phyloP scores from a whole-genome alignment of 306 rosid genomes.

The Medicago arabica region DNA sequence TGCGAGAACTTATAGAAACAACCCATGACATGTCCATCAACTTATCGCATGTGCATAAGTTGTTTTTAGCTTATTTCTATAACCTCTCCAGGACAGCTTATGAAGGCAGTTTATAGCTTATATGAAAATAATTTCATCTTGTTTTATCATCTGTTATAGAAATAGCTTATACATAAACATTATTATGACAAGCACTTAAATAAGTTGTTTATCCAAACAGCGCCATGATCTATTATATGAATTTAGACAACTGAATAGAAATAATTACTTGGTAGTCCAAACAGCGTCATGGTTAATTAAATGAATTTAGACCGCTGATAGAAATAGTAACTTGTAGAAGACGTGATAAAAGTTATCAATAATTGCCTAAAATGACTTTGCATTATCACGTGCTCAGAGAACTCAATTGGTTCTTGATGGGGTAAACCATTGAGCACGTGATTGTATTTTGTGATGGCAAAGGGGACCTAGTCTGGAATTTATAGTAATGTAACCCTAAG shows the following conservation, averaged over 20 bases:
- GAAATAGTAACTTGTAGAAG: background rate
- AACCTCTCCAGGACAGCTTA: too few species aligned
- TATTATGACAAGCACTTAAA: too few species aligned
- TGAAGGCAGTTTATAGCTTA: background rate
- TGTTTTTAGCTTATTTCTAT: too few species aligned
- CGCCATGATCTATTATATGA: too few species aligned
- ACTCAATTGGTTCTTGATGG: background rate
- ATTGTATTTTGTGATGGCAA: background rate
- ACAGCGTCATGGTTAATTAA: background rate
- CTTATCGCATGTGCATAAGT: too few species aligned
- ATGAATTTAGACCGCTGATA: background rate
- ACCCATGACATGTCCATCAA: too few species aligned
- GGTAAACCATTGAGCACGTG: background rate
- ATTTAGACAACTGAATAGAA: too few species aligned
- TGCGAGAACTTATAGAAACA: background rate
- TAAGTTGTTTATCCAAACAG: background rate
- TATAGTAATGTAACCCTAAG: constrained; percentile 3
- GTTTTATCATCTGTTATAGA: background rate
- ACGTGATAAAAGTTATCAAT: background rate
- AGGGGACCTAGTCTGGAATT: background rate
- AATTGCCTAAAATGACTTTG: background rate
- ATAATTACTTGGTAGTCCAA: too few species aligned
- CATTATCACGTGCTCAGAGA: background rate
- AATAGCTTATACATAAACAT: background rate
- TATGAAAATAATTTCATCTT: too few species aligned